phyloP scores from a whole-genome alignment of 2,329 filamentous ascomycete species.

The Xylariaceae sp. region DNA sequence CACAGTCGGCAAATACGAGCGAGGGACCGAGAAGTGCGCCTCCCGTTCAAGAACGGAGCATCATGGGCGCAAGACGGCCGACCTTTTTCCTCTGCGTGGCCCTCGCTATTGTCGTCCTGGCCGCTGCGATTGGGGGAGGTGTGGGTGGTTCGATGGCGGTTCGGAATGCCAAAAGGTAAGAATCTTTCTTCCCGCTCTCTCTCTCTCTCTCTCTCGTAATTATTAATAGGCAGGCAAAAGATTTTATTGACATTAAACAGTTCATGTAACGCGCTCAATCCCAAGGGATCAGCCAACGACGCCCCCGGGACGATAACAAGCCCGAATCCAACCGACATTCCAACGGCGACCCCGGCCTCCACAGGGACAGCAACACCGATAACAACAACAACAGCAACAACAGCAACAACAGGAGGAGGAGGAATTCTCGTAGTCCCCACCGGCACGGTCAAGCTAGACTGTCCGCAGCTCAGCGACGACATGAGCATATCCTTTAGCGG shows the following conservation, averaged over 20 bases:
- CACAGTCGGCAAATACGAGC: too few relatives aligned
- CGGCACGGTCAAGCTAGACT: conserved; percentile 17
- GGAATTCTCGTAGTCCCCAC: conserved; percentile 15
- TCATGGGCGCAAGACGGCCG: conserved; percentile 17
- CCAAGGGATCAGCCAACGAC: background rate
- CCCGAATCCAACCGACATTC: conserved; percentile 4
- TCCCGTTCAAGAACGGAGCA: conserved; percentile 6
- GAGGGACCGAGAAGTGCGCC: too few relatives aligned
- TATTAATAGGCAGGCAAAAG: too few relatives aligned
- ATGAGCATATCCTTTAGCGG: conserved; percentile 10
- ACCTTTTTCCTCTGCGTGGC: conserved; percentile 20
- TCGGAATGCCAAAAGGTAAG: conserved; percentile 19
- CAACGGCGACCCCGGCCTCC: background rate
- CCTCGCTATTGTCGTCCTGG: conserved; percentile 19
- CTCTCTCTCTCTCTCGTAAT: too few relatives aligned
- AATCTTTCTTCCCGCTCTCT: too few relatives aligned
- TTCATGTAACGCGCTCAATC: background rate
- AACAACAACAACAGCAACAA: too few relatives aligned
- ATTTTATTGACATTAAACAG: background rate
- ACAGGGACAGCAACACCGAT: too few relatives aligned
- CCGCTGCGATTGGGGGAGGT: conserved; percentile 21
- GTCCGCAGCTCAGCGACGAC: conserved; percentile 11
- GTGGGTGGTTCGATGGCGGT: conserved; percentile 23
- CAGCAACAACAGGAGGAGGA: too few relatives aligned
- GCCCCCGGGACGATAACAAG: conserved; percentile 1